Evolutionary conservation across 768 basidiomycete species (phyloP).

Genomic region (Sistotremastrum suecicum): DNA sequence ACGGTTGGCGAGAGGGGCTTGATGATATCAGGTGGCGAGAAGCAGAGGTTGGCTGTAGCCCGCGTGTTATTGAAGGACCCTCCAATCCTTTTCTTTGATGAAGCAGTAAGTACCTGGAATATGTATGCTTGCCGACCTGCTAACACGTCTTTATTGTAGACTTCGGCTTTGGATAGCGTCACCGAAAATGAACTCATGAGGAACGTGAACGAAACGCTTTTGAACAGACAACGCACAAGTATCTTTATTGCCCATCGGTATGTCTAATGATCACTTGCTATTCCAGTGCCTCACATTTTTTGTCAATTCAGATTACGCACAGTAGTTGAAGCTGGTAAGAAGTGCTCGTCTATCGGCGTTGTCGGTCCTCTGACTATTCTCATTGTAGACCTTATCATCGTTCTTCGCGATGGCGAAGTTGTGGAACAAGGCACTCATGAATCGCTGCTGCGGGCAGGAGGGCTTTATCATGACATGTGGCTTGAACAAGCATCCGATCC

Average conservation of each 20-base stretch:
- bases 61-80: constrained; percentile 89
- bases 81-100: constrained; percentile 93
- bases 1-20: constrained; percentile 92
- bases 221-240: constrained; percentile 73
- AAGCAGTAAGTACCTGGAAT: constrained; percentile 55
- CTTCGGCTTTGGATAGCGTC: constrained; percentile 88
- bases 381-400: constrained; percentile 73
- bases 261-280: neutral
- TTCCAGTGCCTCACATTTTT: neutral
- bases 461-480: constrained; percentile 77
- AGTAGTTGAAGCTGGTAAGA: constrained; percentile 74
- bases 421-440: constrained; percentile 92
- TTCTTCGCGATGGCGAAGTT: constrained; percentile 80
- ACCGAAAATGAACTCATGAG: constrained; percentile 93
- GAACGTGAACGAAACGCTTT: constrained; percentile 71
- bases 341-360: neutral
- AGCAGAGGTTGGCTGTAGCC: constrained; percentile 91
- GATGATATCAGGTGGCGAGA: constrained; percentile 99
- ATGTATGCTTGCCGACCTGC: neutral
- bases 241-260: constrained; percentile 91
- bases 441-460: constrained; percentile 54
- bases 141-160: constrained; percentile 31
- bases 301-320: constrained; percentile 44
- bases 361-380: neutral
- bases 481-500: constrained; percentile 40